Evolutionary conservation across 2,329 filamentous ascomycete genomes (phyloP), one percentile per base, ranked within the genome.

Genomic region (Coleophoma cylindrospora): DNA sequence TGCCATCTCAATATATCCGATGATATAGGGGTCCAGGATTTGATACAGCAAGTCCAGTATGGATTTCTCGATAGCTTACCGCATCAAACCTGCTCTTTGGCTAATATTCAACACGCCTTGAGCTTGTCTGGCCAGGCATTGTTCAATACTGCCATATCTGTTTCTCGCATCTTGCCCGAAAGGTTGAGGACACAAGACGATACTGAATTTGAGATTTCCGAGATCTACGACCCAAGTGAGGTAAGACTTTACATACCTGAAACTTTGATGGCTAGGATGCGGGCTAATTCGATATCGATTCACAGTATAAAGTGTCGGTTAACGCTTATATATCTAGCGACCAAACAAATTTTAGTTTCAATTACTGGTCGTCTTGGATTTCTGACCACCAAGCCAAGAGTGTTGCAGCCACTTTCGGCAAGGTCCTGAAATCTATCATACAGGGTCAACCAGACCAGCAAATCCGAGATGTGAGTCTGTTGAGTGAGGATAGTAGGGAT

Each of bases 61-160:
- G 56, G 62, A 10, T 66, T 67, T 27, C 60, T 69, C 5, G 50
- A 62, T 2, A 65, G 66, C 4, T 53, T 71, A 0, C 60, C 65
- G 7, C 57, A 64, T 32, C 58, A 59, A 49, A 70, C 66, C 51
- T 73, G 69, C 57, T 75, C 74, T 2, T 61, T 74, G 5, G 70
- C 70, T 5, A 63, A 69, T 43, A 66, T 74, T n/a, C 70, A 73
- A 45, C 55, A 60, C 47, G 45, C 47, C 6, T 46, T 60, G 3
- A 47, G 34, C 8, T 34, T 56, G 10, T 50, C 48, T 40, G 54
- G 54, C 3, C 32, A 50, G 14, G 40, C 45, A n/a, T 40, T 61
- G 10, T 61, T 61, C 46, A 61, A 61, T 48, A 61, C 59, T 14
- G 51, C 53, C 4, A 38, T 61, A 15, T 59, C 59, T 14, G 34